Conservation (phyloP, 2,329 filamentous ascomycete species). For the Teratosphaeria destructans region DNA sequence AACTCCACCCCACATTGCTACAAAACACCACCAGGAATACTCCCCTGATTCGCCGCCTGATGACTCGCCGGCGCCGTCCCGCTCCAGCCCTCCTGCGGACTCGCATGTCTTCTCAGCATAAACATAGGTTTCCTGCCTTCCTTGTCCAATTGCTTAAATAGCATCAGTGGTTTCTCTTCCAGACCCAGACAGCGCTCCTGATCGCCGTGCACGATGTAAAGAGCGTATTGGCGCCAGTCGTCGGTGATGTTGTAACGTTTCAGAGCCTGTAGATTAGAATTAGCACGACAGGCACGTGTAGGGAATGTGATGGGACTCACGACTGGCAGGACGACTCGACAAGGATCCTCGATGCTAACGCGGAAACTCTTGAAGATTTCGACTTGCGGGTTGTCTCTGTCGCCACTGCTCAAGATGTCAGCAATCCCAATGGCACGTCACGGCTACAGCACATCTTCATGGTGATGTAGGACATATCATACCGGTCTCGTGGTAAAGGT, state of each 20-base stretch:
- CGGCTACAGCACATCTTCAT: neutral
- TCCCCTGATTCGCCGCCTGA: neutral
- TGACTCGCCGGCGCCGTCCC: conserved; percentile 3
- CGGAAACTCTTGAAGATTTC: conserved; percentile 99
- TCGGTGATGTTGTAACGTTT: conserved; percentile 98
- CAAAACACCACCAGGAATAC: neutral
- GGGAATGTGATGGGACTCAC: conserved; percentile 11
- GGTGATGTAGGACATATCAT: neutral
- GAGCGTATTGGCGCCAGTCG: conserved; percentile 91
- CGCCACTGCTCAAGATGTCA: conserved; percentile 1
- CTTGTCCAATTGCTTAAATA: conserved; percentile 95
- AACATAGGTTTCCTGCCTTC: conserved; percentile 99
- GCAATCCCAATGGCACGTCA: neutral
- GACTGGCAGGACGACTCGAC: conserved; percentile 90
- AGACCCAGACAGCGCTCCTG: conserved; percentile 87
- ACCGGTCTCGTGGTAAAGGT: conserved; percentile 10
- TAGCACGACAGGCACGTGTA: neutral
- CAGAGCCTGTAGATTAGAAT: conserved; percentile 47
- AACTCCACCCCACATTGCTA: neutral
- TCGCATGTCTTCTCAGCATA: conserved; percentile 66
- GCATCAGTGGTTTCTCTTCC: conserved; percentile 84
- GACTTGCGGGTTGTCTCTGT: conserved; percentile 45
- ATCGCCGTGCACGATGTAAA: conserved; percentile 98
- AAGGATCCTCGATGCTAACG: conserved; percentile 95
- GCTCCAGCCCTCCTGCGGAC: conserved; percentile 31